Evolutionary conservation across 345 rosid genomes (phyloP), one percentile per base, ranked within the genome.

Genomic region (Carallia pectinifolia): DNA sequence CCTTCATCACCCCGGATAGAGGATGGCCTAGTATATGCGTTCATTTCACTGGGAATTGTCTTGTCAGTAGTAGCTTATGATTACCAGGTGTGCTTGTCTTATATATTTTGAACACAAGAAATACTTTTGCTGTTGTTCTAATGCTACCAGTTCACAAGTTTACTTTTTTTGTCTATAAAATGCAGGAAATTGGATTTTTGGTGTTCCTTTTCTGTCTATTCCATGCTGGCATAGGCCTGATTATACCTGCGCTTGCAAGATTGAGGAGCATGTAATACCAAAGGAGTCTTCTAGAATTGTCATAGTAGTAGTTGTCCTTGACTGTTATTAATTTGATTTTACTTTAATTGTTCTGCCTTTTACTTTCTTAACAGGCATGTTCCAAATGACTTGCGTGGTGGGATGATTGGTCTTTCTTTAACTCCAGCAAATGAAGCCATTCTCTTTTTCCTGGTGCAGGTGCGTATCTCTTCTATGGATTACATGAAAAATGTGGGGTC

Each of bases 371-470:
- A 33, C 69, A 95, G 99, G 90, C 88, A 89, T 82, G 96, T 95
- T 13, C 98, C 96, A 40, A 87, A 85, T 81, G 92, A 92, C 71
- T 74, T 89, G 83, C 96, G 98, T 75, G 99, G 96, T 73, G 98
- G 99, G 77, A 92, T 90, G 99, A 86, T 95, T 53, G 83, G 89
- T 79, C 80, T 92, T 65, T 92, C 99, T 78, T 82, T 89, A 47
- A 90, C 90, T 44, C 94, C 96, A 69, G 91, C 96, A 53, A 89
- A 92, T 85, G 94, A 86, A 27, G 86, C 87, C 59, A 65, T 88
- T 56, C 76, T 92, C 60, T 80, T 88, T 75, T 65, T 85, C 66
- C 52, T 95, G 67, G 76, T 86, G 64, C 96, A 83, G 70, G 98
- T 93, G 44, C 47, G 72, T 65, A 18, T 67, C 68, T 73, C 31